Percentiles rank a stretch among this genome's conserved stretches.
Evolutionary conservation across 441 rosid genomes (phyloP).

Genomic region (Gossypium trilobum): DNA sequence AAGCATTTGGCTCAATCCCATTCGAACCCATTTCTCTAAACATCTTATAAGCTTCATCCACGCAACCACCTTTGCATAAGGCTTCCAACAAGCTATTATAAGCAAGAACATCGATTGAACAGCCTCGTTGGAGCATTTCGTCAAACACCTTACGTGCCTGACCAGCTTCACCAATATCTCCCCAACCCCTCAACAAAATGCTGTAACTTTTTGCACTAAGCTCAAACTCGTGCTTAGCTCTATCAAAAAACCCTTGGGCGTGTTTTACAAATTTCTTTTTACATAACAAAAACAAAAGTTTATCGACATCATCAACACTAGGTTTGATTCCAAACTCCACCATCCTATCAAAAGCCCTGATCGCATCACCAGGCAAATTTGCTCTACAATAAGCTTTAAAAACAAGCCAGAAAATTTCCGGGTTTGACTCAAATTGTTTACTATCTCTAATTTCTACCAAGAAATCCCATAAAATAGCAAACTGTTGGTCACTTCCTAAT

Average conservation of each 20-base stretch:
- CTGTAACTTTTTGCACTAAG: slow-evolving; percentile 52
- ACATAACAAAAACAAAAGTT: slow-evolving; percentile 51
- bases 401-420: slow-evolving; percentile 59
- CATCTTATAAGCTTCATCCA: slow-evolving; percentile 53
- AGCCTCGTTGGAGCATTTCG: slow-evolving; percentile 49
- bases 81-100: slow-evolving; percentile 67
- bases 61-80: slow-evolving; percentile 56
- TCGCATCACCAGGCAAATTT: slow-evolving; percentile 61
- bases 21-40: slow-evolving; percentile 43
- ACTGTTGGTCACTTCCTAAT: slow-evolving; percentile 53
- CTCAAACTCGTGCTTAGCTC: slow-evolving; percentile 29
- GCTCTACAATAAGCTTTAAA: slow-evolving; percentile 71
- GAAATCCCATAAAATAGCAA: slow-evolving; percentile 77
- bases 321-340: slow-evolving; percentile 70
- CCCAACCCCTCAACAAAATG: slow-evolving; percentile 60
- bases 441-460: slow-evolving; percentile 54
- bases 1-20: slow-evolving; percentile 56
- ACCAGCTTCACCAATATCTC: slow-evolving; percentile 34
- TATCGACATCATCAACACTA: slow-evolving; percentile 51
- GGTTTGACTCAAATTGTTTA: slow-evolving; percentile 30
- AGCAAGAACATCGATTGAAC: slow-evolving; percentile 47
- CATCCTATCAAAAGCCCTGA: slow-evolving; percentile 68
- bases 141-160: slow-evolving; percentile 68
- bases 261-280: slow-evolving; percentile 54
- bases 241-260: slow-evolving; percentile 54